Base-by-base conservation (phyloP, 2,329 filamentous ascomycete species). In the Cladophialophora immunda region DNA sequence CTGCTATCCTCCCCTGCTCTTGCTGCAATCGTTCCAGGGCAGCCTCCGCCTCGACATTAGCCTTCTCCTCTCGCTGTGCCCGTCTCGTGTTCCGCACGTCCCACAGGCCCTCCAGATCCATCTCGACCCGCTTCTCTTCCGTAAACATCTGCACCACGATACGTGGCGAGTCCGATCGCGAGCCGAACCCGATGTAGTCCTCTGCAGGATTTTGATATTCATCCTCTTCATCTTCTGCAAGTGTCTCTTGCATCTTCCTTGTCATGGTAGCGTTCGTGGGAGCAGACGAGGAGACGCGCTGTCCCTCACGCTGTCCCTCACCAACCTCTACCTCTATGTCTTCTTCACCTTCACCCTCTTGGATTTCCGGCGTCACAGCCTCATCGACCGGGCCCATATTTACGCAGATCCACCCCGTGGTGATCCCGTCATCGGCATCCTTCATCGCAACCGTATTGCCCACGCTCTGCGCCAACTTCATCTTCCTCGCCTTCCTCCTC, bases 351-450 rank as follows among this genome's bases (percentile, higher is more conserved):
- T 53, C 38, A 3, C 58, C 54, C 25, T 6, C 52, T 1, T 47
- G 25, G 19, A 13, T 34, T 3, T 34, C 65, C n/a, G 58, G 63
- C 22, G 66, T 4, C 15, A 68, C 63, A 30, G 58, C 60, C 2
- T 66, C 72, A 54, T 47, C 87, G 0, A 93, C 84, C 17, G 86
- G 87, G 4, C 92, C 92, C 9, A 95, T 86, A 76, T 97, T 96
- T 68, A 98, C 92, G 78, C 95, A 99, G 22, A 99, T 91, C 95
- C 95, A 99, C 9, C 93, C 94, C 0, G 94, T 97, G 13, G 91
- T 90, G 60, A 97, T 92, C 2, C 94, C 94, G 75, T 97, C 92
- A 73, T 97, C 94, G 1, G 85, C 84, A 7, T 32, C 58, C 11
- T 32, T 61, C 11, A 87, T 87, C 5, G 87, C 83, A 45, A 80